Evolutionary conservation across 805 yeast species (phyloP).

Genomic region (Cyberlindnera japonica): DNA sequence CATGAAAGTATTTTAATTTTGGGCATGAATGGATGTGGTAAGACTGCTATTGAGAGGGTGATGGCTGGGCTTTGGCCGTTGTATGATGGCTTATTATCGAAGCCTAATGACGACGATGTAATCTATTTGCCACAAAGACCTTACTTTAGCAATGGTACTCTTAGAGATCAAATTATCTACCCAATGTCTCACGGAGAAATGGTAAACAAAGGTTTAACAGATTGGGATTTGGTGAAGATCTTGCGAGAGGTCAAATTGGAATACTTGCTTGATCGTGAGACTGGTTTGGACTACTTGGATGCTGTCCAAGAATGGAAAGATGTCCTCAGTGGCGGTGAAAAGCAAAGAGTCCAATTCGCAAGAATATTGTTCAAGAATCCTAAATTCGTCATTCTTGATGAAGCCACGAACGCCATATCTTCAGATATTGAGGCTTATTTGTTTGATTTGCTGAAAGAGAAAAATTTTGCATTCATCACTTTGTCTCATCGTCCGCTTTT

Average conservation of each 20-base stretch:
- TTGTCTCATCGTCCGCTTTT: constrained; percentile 80
- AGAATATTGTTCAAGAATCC: constrained; percentile 79
- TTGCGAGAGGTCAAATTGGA: constrained; percentile 76
- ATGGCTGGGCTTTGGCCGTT: constrained; percentile 92
- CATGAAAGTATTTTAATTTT: constrained; percentile 68
- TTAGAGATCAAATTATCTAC: constrained; percentile 88
- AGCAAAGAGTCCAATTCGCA: constrained; percentile 87
- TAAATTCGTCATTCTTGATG: constrained; percentile 79
- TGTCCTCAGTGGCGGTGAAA: constrained; percentile 94
- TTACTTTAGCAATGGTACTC: constrained; percentile 76
- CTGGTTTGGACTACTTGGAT: constrained; percentile 43
- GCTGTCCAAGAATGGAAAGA: constrained; percentile 74
- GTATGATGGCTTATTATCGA: constrained; percentile 75
- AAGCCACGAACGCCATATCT: constrained; percentile 90
- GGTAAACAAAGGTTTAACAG: constrained; percentile 66
- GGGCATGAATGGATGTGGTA: constrained; percentile 89
- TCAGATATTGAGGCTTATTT: constrained; percentile 85
- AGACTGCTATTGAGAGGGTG: constrained; percentile 78
- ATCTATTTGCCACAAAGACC: constrained; percentile 83
- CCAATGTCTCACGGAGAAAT: constrained; percentile 78
- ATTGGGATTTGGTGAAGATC: constrained; percentile 62
- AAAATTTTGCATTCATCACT: constrained; percentile 74
- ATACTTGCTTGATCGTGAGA: constrained; percentile 66
- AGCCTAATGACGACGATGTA: constrained; percentile 68
- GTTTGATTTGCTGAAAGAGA: constrained; percentile 68